Evolutionary conservation across 345 rosid genomes (phyloP).

Genomic region (Syzygium grande): DNA sequence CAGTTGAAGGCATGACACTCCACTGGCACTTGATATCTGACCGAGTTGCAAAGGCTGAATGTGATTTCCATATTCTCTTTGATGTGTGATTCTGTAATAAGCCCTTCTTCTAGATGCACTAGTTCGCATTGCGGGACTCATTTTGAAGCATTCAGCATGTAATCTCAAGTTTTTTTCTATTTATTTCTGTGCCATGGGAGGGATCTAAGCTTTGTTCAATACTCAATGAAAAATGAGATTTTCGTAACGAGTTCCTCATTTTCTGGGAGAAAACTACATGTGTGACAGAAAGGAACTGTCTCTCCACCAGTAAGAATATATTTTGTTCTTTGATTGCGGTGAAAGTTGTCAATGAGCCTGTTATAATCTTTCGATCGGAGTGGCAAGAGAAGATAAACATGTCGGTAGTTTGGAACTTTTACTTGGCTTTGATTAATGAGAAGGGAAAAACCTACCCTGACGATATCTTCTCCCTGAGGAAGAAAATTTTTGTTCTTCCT

Average conservation of each 20-base stretch:
- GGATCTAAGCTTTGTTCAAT: neutral
- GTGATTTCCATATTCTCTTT: conserved; percentile 5
- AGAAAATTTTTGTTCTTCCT: neutral
- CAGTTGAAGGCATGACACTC: conserved; percentile 33
- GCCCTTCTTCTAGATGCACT: conserved; percentile 22
- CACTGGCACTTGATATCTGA: neutral
- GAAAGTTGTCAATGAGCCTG: neutral
- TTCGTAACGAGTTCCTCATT: neutral
- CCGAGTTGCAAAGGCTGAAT: conserved; percentile 8
- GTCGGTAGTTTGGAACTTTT: neutral
- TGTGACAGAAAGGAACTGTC: neutral
- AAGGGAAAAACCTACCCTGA: neutral
- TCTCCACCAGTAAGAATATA: neutral
- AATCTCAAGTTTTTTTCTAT: conserved; percentile 7
- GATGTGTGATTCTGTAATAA: conserved; percentile 14
- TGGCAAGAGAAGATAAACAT: neutral
- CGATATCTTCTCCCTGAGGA: neutral
- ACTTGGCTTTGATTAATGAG: neutral
- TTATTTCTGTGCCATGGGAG: neutral
- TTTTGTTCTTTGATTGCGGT: neutral
- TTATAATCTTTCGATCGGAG: neutral
- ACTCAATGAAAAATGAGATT: neutral
- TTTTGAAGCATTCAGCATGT: conserved; percentile 21
- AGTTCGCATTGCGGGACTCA: conserved; percentile 12
- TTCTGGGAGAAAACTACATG: neutral